These are phyloP conservation scores for Calocybe indica DNA, from an alignment of 768 basidiomycete genomes.

Conservation along the genomic window DNA sequence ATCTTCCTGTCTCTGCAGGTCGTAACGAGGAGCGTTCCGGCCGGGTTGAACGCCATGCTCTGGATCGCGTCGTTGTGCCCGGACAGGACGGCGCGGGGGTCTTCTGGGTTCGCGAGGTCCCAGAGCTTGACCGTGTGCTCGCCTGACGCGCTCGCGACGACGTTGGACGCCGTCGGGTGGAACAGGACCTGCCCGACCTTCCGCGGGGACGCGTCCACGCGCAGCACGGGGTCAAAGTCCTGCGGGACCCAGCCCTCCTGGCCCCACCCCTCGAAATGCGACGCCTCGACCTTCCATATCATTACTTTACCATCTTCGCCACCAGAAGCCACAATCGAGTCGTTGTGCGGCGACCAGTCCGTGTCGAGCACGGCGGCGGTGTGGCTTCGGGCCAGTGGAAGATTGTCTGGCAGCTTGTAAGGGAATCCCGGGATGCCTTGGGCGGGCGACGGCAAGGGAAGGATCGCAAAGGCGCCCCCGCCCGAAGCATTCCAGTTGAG, in stretches of 20 bases:
- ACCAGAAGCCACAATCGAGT: slow-evolving; percentile 82
- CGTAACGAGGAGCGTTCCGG: slow-evolving; percentile 78
- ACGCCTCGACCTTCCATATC: slow-evolving; percentile 78
- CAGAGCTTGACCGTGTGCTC: slow-evolving; percentile 89
- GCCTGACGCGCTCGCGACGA: slow-evolving; percentile 74
- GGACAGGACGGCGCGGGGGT: slow-evolving; percentile 49
- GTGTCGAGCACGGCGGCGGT: slow-evolving; percentile 88
- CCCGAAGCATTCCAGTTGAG: slow-evolving; percentile 94
- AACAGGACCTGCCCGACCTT: slow-evolving; percentile 94
- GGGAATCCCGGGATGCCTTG: slow-evolving; percentile 47
- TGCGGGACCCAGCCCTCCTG: slow-evolving; percentile 73
- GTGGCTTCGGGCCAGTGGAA: slow-evolving; percentile 87
- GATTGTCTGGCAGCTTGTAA: slow-evolving; percentile 82
- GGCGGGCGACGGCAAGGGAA: slow-evolving; percentile 79
- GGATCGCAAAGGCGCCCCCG: slow-evolving; percentile 91
- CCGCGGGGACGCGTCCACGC: slow-evolving; percentile 72
- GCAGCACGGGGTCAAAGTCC: slow-evolving; percentile 83
- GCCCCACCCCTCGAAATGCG: slow-evolving; percentile 79
- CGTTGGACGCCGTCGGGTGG: slow-evolving; percentile 85
- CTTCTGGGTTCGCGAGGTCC: slow-evolving; percentile 77
- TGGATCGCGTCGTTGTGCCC: slow-evolving; percentile 91
- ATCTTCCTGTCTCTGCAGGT: slow-evolving; percentile 93
- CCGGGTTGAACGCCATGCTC: slow-evolving; percentile 72
- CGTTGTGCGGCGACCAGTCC: slow-evolving; percentile 94
- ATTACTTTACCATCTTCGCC: slow-evolving; percentile 93